Base-by-base conservation (phyloP, 2,329 filamentous ascomycete species). In the Penicillium sp. region DNA sequence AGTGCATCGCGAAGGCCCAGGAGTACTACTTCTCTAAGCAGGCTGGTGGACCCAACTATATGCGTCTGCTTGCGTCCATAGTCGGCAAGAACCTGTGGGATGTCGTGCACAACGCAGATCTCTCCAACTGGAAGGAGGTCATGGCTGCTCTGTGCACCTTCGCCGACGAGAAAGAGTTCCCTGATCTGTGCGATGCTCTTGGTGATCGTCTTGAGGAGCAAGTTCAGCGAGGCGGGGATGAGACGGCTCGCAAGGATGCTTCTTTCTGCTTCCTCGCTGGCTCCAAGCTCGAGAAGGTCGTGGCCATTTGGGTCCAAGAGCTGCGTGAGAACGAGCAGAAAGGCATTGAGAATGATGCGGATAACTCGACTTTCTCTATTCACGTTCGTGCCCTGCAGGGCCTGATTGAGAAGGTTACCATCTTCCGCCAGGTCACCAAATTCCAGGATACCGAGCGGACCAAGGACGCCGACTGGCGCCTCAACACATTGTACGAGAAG, bases 21-120 rank as follows among this genome's bases (percentile, higher is more conserved):
- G 83, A 89, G 54, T 86, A 91, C 10, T 99, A 99, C 69, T 85
- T 99, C 58, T 88, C 90, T 51, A 88, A 88, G 65, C 91, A 92
- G 72, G 82, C 84, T 7, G 87, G 87, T 52, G 87, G 88, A 23
- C 93, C 95, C 1, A 97, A 93, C 74, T 99, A 99, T 67, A 79
- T 97, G 50, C 88, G 95, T 36, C 81, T 99, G 7, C 81, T 99
- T 48, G 88, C 90, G 45, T 96, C 93, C 5, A 90, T 99, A 45
- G 92, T 96, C 51, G 87, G 89, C 56, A 97, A 97, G 80, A 97
- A 99, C 67, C 81, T 99, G 1, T 97, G 93, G 94, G 94, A 99
- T 75, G 84, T 97, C 39, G 94, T 97, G 7, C 91, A 97, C 75
- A 99, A 99, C 66, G 94, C 93, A 7, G 90, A 97, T 66, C 78